A percentile compares a stretch with the other conserved stretches of the same genome.
Conservation (phyloP, 78 protist species). For the slime mould (Dictyostelium discoideum) region DNA sequence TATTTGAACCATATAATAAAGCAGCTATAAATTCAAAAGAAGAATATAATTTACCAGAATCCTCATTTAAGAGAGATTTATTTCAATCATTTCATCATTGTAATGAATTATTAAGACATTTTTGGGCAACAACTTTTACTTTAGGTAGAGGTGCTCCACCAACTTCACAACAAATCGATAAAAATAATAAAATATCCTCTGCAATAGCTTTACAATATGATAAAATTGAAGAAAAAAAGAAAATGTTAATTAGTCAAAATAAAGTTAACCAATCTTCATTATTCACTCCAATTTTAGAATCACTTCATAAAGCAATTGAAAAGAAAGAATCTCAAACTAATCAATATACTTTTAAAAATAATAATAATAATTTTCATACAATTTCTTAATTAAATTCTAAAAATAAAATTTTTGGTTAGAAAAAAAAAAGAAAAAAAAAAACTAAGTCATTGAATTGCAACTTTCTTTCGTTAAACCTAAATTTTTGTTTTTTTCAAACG, state of each 20-base stretch:
- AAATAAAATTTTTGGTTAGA: no score
- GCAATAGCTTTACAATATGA: neutral
- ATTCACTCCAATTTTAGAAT: slow-evolving; percentile 1
- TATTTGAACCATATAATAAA: neutral
- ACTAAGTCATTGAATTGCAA: no score
- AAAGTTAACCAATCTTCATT: slow-evolving; percentile 26
- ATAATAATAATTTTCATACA: neutral
- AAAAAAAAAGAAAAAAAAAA: no score
- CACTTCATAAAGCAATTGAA: slow-evolving; percentile 37
- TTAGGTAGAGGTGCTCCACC: slow-evolving; percentile 58
- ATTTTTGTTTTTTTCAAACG: no score
- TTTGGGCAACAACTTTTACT: slow-evolving; percentile 45
- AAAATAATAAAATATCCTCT: slow-evolving; percentile 2
- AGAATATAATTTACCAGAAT: neutral
- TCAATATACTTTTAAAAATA: neutral
- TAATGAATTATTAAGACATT: slow-evolving; percentile 59
- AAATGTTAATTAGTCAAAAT: neutral
- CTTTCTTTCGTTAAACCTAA: no score
- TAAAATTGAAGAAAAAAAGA: neutral
- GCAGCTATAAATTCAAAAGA: neutral
- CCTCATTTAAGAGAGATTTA: slow-evolving; percentile 19
- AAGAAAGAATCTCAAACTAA: neutral
- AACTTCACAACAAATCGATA: slow-evolving; percentile 23
- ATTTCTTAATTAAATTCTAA: no score
- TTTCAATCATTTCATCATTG: neutral